Base-by-base conservation (phyloP, 2,329 filamentous ascomycete genomes). In the Geosmithia morbida region DNA sequence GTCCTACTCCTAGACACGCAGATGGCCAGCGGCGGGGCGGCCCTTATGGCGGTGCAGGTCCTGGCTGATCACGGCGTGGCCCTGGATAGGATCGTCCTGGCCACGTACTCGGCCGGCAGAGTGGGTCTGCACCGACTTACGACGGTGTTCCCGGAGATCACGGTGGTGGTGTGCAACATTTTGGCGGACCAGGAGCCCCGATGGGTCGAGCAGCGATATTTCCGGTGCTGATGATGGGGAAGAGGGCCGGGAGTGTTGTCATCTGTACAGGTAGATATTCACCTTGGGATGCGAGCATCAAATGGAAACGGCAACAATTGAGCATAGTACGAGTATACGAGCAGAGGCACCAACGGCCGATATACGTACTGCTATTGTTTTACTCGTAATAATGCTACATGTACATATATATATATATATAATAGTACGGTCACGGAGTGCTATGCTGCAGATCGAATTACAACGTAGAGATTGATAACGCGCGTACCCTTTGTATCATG, bases 41-140 rank as follows among this genome's bases (percentile, higher is more conserved):
- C 78, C 1, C 68, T 98, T 49, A 98, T 98, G 92, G 88, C 92
- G 1, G 89, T 97, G 41, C 85, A 92, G 58, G 87, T 97, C n/a
- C 69, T 98, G 47, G 80, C 95, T 16, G 92, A 98, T 61, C 89
- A 97, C 59, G 92, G 92, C 11, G 89, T 97, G 7, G 68, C 78
- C 6, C 82, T 92, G 59, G 77, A 87, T 43, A 82, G 75, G 53
- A 95, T 98, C 53, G 86, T 96, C 33, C 83, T 97, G 61, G 89
- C 94, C 40, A 95, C 90, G 3, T 96, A 94, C 60, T 84, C 87
- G 53, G 90, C 89, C 3, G 90, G 90, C 8, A 81, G 81, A 53
- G 79, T 86, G 55, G 92, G 89, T 1, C 62, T 97, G 51, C 87
- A 92, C 59, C 75, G 92, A 52, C 67, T 98, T 56, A 85, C 87